phyloP scores from a whole-genome alignment of 2,329 filamentous ascomycete species.

The Ophiostoma quercus region DNA sequence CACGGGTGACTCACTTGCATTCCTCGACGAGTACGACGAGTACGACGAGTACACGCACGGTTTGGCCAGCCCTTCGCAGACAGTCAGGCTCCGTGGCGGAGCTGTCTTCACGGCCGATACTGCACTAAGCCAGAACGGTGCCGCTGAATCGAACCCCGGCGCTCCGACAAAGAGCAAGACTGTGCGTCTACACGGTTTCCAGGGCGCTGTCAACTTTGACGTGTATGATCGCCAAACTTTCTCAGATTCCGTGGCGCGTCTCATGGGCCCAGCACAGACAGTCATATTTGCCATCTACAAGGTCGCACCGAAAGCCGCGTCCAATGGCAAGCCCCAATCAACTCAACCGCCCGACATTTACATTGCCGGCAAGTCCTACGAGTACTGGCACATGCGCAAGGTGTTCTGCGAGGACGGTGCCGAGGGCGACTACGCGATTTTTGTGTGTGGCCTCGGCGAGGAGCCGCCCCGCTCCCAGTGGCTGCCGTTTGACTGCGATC shows the following conservation, averaged over 20 bases:
- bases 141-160: neutral
- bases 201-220: constrained; percentile 24
- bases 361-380: neutral
- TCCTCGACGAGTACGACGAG: neutral
- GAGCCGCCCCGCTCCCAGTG: constrained; percentile 11
- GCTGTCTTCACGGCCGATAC: neutral
- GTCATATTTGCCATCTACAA: constrained; percentile 18
- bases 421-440: constrained; percentile 10
- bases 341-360: neutral
- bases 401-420: neutral
- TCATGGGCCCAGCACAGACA: constrained; percentile 10
- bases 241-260: constrained; percentile 22
- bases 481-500: neutral
- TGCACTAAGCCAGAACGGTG: too few relatives aligned
- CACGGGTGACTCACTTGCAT: neutral
- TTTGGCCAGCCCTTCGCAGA: neutral
- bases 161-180: neutral
- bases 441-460: constrained; percentile 19
- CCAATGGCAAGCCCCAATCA: neutral
- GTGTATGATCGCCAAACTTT: constrained; percentile 16
- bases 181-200: constrained; percentile 21
- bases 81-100: neutral
- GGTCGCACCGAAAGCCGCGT: neutral
- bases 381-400: neutral
- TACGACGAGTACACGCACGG: neutral